These are phyloP conservation scores for Daldinia eschscholtzii DNA, from an alignment of 2,329 filamentous ascomycete genomes.

Conservation along the genomic window DNA sequence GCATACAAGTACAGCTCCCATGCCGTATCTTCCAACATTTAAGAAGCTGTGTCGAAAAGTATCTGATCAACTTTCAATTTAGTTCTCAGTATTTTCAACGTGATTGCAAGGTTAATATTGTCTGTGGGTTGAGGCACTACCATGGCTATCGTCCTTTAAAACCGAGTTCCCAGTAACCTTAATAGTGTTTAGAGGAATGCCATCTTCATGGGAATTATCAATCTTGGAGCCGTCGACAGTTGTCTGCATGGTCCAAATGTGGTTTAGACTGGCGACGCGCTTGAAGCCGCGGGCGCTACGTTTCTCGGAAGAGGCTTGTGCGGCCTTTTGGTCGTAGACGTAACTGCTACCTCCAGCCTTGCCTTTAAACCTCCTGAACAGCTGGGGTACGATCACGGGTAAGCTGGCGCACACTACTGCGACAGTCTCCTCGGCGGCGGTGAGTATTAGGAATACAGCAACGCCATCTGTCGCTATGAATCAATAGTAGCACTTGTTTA, in stretches of 20 bases:
- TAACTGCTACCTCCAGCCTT: constrained; percentile 18
- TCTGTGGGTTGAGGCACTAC: constrained; percentile 3
- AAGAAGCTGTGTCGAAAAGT: not conserved
- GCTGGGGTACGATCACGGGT: constrained; percentile 42
- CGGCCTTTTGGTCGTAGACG: constrained; percentile 22
- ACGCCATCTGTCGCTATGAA: constrained; percentile 41
- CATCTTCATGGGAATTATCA: constrained; percentile 30
- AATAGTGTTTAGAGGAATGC: constrained; percentile 36
- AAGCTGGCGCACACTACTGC: constrained; percentile 47
- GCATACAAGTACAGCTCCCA: not conserved
- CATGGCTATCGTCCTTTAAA: constrained; percentile 2
- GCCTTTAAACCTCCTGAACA: constrained; percentile 31
- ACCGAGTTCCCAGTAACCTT: constrained; percentile 26
- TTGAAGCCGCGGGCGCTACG: constrained; percentile 41
- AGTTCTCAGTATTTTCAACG: constrained; percentile 9
- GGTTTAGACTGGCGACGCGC: constrained; percentile 42
- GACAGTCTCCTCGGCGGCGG: constrained; percentile 48
- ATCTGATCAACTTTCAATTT: not conserved
- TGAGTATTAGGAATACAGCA: constrained; percentile 45
- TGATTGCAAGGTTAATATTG: constrained; percentile 6
- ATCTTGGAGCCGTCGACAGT: constrained; percentile 26
- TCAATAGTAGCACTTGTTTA: not conserved
- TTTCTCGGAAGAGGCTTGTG: constrained; percentile 32
- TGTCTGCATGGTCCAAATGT: constrained; percentile 38
- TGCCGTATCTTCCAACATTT: too few species aligned